Conservation (phyloP, 2,329 filamentous ascomycete species). For the Claviceps purpurea region DNA sequence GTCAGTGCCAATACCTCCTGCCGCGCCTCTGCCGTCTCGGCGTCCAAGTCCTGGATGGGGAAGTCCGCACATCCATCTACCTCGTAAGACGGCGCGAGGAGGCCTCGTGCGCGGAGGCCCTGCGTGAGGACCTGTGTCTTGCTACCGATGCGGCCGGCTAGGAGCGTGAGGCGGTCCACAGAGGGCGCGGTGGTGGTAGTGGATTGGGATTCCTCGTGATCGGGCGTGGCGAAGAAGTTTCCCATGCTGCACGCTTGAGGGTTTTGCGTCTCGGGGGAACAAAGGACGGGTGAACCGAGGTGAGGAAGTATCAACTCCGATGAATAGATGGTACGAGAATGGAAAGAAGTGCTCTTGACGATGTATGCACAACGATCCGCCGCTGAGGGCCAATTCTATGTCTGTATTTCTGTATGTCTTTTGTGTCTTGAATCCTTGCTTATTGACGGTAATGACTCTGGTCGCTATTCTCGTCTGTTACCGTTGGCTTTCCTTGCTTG, state of each 20-base stretch:
- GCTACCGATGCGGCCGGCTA: conserved; percentile 9
- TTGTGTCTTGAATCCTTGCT: no score
- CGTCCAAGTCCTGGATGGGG: conserved; percentile 4
- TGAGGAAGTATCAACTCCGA: no score
- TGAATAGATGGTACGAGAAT: no score
- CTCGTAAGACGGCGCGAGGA: conserved; percentile 11
- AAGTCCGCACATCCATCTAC: conserved; percentile 10
- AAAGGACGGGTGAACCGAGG: no score
- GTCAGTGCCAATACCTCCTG: conserved; percentile 11
- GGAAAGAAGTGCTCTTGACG: no score
- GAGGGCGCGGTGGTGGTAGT: conserved; percentile 3
- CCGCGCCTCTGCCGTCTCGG: conserved; percentile 7
- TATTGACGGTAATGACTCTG: no score
- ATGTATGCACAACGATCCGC: no score
- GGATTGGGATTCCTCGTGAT: neutral
- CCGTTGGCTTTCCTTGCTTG: no score
- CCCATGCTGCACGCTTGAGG: neutral
- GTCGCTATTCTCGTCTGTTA: no score
- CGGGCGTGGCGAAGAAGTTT: neutral
- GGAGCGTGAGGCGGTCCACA: conserved; percentile 7
- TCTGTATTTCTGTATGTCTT: no score
- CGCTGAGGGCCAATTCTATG: no score
- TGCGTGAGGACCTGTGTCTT: conserved; percentile 10
- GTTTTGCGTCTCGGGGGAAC: no score
- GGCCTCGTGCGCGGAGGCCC: conserved; percentile 7